Percentiles rank a stretch among this genome's conserved stretches.
These are phyloP conservation scores for Oryza punctata DNA, from an alignment of 176 grass and related monocot species.

Conservation along the genomic window DNA sequence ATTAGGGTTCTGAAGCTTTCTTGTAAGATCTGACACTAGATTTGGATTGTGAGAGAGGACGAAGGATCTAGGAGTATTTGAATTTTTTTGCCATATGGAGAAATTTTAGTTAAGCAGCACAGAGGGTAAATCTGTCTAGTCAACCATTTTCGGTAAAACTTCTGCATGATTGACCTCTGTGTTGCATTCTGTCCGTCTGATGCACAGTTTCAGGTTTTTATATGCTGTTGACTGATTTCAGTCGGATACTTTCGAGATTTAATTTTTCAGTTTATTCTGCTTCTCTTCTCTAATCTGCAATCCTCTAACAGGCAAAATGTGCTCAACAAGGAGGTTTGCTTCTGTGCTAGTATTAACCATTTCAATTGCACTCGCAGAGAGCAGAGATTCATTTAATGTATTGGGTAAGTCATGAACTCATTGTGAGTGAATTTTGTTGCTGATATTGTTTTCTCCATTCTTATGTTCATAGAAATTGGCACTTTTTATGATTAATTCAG, in stretches of 20 bases:
- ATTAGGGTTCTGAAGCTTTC: not conserved
- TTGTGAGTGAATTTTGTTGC: not conserved
- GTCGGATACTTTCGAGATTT: not conserved
- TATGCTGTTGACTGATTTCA: not conserved
- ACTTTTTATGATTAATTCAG: constrained; percentile 6
- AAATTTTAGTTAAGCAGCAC: not conserved
- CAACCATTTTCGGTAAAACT: not conserved
- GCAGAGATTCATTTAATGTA: constrained; percentile 12
- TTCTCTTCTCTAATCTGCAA: constrained; percentile 11
- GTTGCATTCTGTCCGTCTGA: not conserved
- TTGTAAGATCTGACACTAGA: constrained; percentile 16
- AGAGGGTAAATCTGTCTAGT: not conserved
- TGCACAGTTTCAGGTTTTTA: not conserved
- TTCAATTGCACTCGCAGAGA: constrained; percentile 10
- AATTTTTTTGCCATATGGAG: not conserved
- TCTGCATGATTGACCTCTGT: not conserved
- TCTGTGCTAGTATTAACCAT: constrained; percentile 34
- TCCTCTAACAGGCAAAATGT: constrained; percentile 32
- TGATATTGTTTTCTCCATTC: not conserved
- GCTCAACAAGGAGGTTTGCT: not conserved
- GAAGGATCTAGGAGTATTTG: not conserved
- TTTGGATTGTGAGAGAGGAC: not conserved
- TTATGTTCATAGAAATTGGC: not conserved
- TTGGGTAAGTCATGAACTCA: constrained; percentile 38
- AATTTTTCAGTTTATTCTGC: not conserved